Evolutionary conservation across 2,329 filamentous ascomycete species (phyloP), one percentile per base, ranked within the genome.

Genomic region (Mycocentrospora acerina): DNA sequence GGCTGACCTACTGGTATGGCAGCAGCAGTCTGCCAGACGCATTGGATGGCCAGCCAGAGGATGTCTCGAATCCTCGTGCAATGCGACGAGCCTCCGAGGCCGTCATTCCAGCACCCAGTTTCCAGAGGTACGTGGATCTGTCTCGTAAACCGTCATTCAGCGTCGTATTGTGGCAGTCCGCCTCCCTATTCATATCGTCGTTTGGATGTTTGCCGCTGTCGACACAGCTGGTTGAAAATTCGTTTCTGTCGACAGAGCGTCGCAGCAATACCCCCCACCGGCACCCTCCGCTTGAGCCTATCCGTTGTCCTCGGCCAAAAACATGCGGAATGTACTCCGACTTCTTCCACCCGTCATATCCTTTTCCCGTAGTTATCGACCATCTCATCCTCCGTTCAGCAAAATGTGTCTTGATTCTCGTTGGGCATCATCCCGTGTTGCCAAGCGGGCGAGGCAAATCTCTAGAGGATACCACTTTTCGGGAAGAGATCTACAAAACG

Each of bases 41-140:
- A 22, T 44, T 63, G 41, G 55, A 60, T 34, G 55, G 46, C 14
- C 40, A 55, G 38, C 44, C 57, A 34, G 48, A 53, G 16, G 57
- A 57, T 19, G 44, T 29, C 24, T 43, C 51, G 15, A 55, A 53
- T 38, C 48, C 54, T 37, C 56, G 57, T 31, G 54, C 57, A 45
- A 54, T 59, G 47, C 61, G 62, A 44, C 58, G 60, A 43, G 56
- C 57, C 33, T 65, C 62, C 13, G 60, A 64, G 28, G 59, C 59
- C 9, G 53, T 64, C 12, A 53, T 59, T 35, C 54, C 57, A 28
- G 55, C 55, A 14, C 40, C 48, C 16, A 45, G 48, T 18, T 60
- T 59, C 30, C 57, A 61, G 28, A 60, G 55, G 62, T 64, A 56
- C 44, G 60, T 46, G 31, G 19, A 9, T 22, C 9, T 22, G 19